Base-by-base conservation (phyloP, 1,284 basidiomycete species). In the Heterobasidion occidentale region DNA sequence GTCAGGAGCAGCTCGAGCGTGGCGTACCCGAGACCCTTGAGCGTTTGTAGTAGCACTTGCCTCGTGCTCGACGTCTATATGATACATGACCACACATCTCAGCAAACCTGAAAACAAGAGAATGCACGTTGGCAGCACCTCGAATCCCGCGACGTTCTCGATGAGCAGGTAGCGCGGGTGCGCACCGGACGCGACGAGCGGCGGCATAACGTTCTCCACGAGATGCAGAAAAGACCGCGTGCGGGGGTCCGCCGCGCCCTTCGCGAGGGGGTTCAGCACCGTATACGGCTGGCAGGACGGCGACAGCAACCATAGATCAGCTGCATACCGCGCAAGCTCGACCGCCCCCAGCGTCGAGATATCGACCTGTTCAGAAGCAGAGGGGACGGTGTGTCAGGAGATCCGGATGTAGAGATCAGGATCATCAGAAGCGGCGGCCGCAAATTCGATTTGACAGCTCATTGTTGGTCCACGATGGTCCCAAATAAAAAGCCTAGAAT, bases 261-360 rank as follows among this genome's bases (percentile, higher is more conserved):
- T 84, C 9, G 86, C 83, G 20, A 75, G 72, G 2, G 86, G 82
- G 63, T 89, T 90, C 55, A 91, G 72, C 1, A 89, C 78, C 0
- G 88, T 90, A 63, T 90, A 91, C 0, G 88, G 88, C 64, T 90
- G 88, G 64, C 89, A 91, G 9, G 88, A 81, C 5, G 88, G 88
- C 0, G 88, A 90, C 45, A 90, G 67, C 27, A 90, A 75, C 87
- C 88, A 90, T 6, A 88, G 64, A 59, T 82, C 68, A 33, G 83
- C 81, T 59, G 75, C 60, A 33, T 78, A 68, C 19, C 59, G 51
- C 33, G 74, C 68, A n/a, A 90, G 67, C 34, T 73, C 66, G 6
- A 67, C 51, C 2, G 81, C 76, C 11, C 74, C 73, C 36, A 91
- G 72, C 0, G 71, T 75, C 14, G 76, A 75, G 44, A 91, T 88